Percentiles rank a stretch among this genome's conserved stretches.
These are phyloP conservation scores for Cladophialophora yegresii DNA, from an alignment of 2,329 filamentous ascomycete genomes.

Conservation along the genomic window DNA sequence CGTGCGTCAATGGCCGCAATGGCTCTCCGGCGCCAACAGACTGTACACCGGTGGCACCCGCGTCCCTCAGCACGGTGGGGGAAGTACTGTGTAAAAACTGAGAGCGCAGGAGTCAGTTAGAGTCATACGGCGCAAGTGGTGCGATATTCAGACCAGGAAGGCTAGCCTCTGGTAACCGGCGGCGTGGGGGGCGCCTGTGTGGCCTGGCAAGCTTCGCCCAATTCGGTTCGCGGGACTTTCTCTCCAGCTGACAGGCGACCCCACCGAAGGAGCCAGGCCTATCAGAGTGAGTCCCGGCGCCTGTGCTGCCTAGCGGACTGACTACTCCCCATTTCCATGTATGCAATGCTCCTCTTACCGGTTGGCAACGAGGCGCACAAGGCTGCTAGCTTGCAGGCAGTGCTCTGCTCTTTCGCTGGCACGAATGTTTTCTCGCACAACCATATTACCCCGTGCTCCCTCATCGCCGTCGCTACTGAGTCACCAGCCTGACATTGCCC, in stretches of 20 bases:
- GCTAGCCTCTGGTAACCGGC: neutral
- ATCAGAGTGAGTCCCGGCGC: neutral
- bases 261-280: neutral
- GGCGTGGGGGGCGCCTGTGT: neutral
- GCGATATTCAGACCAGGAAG: neutral
- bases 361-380: constrained; percentile 9
- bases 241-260: neutral
- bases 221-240: neutral
- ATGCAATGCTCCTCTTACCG: neutral
- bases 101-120: neutral
- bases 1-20: neutral
- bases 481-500: constrained; percentile 5
- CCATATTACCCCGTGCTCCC: neutral
- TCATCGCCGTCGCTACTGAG: neutral
- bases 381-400: constrained; percentile 10
- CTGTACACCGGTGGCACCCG: neutral
- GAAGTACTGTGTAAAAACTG: neutral
- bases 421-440: constrained; percentile 3
- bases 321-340: neutral
- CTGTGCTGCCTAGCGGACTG: constrained; percentile 4
- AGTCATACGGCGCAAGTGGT: neutral
- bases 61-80: neutral
- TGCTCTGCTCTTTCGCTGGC: constrained; percentile 3
- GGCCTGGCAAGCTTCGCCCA: neutral
- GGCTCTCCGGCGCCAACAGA: neutral